Percentiles rank a stretch among this genome's conserved stretches.
Evolutionary conservation across 2,329 filamentous ascomycete genomes (phyloP).

Genomic region (Coleophoma eucalyptorum): DNA sequence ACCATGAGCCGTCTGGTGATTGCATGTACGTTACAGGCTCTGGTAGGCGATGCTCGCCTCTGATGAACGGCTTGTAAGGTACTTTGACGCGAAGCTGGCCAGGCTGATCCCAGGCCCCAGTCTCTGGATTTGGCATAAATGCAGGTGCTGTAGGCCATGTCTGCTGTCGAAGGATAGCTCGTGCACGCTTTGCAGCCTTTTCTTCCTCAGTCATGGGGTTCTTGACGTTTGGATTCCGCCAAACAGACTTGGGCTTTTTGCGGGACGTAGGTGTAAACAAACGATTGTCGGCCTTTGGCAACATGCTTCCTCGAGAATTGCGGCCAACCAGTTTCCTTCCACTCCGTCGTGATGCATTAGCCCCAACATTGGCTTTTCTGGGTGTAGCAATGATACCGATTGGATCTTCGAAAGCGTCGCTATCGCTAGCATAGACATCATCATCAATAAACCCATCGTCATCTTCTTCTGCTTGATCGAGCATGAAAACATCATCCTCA

Average conservation of each 20-base stretch:
- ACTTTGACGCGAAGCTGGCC: background rate
- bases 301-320: background rate
- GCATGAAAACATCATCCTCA: background rate
- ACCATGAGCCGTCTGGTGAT: conserved; percentile 22
- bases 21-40: conserved; percentile 28
- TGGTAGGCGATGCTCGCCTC: conserved; percentile 11
- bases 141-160: background rate
- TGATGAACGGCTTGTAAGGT: background rate
- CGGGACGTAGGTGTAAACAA: background rate
- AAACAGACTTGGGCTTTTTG: background rate
- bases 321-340: background rate
- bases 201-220: background rate
- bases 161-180: background rate
- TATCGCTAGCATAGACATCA: background rate
- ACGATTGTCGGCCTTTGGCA: background rate
- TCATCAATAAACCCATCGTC: background rate
- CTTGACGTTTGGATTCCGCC: background rate
- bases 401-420: background rate
- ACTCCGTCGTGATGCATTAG: background rate
- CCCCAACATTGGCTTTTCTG: background rate
- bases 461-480: background rate
- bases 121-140: background rate
- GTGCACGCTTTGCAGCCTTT: background rate
- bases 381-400: background rate
- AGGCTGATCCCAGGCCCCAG: conserved; percentile 3